Base-by-base conservation (phyloP, 805 yeast genomes). In the Cyberlindnera xishuangbannaensis region DNA sequence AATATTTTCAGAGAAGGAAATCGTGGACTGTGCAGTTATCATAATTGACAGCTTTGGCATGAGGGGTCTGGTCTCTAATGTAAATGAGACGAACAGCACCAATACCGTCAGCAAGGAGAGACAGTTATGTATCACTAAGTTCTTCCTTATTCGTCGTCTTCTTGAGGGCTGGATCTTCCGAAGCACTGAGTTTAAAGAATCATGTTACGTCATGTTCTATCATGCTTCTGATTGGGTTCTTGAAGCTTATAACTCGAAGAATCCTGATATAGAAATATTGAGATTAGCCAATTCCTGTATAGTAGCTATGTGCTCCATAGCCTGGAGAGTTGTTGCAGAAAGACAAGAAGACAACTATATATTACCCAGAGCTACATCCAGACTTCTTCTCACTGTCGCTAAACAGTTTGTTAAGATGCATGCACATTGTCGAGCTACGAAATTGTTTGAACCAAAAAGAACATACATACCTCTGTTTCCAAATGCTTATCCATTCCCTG, bases 381-480 rank as follows among this genome's bases (percentile, higher is more conserved):
- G 78, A 49, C 53, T 74, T 23, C 47, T 80, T 27, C 81, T 85
- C 12, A 64, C 71, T 1, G 51, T 80, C 25, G 60, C 78, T 23
- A 54, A 64, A 30, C 58, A 74, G 3, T 71, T 81, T 41, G 59
- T 68, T 40, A 68, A 65, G 47, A 68, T 71, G 48, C 68, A 76
- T 58, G 69, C 68, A 45, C 67, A 53, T 62, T 76, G 52, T 55
- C 53, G 62, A 39, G 52, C 44, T 13, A 43, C 48, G 17, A 50
- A 48, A 11, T 61, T 64, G 33, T 71, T 73, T 56, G 68, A 67
- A 38, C 71, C 77, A 22, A 77, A 72, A 57, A 70, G 85, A 59
- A 68, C 76, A 0, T 82, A 78, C 50, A 78, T 85, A 0, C 67
- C 65, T 18, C 58, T 84, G 25, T 87, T 85, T 62, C 95, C 92